Conservation (phyloP, 2,329 filamentous ascomycete genomes). For the Cladophialophora chaetospira region DNA sequence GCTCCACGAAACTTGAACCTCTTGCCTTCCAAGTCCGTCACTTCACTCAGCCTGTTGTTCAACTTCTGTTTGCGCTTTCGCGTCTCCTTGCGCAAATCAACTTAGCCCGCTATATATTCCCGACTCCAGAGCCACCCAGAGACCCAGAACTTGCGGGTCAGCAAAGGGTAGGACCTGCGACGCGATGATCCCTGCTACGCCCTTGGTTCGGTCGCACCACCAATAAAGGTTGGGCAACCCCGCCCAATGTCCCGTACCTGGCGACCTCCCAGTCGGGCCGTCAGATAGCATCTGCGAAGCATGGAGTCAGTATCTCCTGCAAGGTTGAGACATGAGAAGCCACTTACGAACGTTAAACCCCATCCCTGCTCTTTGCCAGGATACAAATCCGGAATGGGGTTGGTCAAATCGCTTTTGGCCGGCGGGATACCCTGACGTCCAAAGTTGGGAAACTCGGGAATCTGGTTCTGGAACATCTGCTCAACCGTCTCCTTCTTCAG, state of each 20-base stretch:
- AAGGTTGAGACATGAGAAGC: too few relatives aligned
- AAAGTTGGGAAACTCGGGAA: constrained; percentile 58
- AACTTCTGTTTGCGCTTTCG: too few relatives aligned
- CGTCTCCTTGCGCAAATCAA: background rate
- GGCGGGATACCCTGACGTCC: constrained; percentile 48
- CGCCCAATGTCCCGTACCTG: constrained; percentile 57
- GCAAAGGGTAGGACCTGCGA: constrained; percentile 32
- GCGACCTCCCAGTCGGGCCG: constrained; percentile 55
- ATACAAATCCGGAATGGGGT: constrained; percentile 56
- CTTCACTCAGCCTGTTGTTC: too few relatives aligned
- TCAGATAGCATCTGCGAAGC: constrained; percentile 55
- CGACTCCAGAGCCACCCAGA: constrained; percentile 30
- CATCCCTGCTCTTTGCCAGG: constrained; percentile 62
- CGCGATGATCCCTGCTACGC: constrained; percentile 28
- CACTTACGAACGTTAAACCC: constrained; percentile 48
- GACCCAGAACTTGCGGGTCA: constrained; percentile 28
- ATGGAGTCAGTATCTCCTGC: background rate
- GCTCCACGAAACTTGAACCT: background rate
- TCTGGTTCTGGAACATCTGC: constrained; percentile 66
- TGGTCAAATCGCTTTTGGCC: constrained; percentile 53
- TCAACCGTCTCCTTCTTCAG: constrained; percentile 62
- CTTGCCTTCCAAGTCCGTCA: background rate
- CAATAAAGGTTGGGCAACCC: constrained; percentile 63
- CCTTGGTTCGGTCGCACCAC: constrained; percentile 62
- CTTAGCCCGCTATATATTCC: constrained; percentile 26